A percentile compares a stretch with the other conserved stretches of the same genome.
These are phyloP conservation scores for Aspergillus sparsus DNA, from an alignment of 495 filamentous ascomycete species.

Conservation along the genomic window DNA sequence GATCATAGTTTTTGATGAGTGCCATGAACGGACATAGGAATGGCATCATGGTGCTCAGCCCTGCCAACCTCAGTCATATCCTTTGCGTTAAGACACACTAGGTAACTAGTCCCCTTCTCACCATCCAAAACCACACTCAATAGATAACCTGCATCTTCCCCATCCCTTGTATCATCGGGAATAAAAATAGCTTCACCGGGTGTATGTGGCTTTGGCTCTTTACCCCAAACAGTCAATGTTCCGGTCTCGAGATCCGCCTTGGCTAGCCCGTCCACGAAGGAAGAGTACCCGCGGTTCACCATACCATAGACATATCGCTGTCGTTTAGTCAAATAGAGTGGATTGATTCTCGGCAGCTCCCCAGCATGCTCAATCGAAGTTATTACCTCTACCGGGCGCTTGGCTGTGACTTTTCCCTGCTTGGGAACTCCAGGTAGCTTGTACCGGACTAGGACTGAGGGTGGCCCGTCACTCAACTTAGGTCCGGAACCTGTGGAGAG, in stretches of 20 bases:
- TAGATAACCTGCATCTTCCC: conserved; percentile 22
- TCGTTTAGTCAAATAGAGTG: conserved; percentile 1
- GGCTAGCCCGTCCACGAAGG: conserved; percentile 16
- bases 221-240: conserved; percentile 8
- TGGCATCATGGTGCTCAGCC: conserved; percentile 9
- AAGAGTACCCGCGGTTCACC: conserved; percentile 17
- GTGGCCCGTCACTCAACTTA: not conserved
- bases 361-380: not conserved
- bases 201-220: conserved; percentile 17
- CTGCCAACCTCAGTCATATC: conserved; percentile 21
- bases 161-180: conserved; percentile 8
- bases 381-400: not conserved
- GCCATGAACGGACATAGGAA: conserved; percentile 17
- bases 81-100: conserved; percentile 17
- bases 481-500: conserved; percentile 12
- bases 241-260: conserved; percentile 20
- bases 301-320: conserved; percentile 16
- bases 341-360: conserved; percentile 22
- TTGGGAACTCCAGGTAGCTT: conserved; percentile 2
- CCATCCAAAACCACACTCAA: conserved; percentile 22
- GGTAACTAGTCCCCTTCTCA: conserved; percentile 20
- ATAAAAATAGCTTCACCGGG: conserved; percentile 21
- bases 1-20: not conserved
- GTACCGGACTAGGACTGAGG: conserved; percentile 13
- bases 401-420: not conserved